Base-by-base conservation (phyloP, 805 yeast species). In the Lachancea fermentati region DNA sequence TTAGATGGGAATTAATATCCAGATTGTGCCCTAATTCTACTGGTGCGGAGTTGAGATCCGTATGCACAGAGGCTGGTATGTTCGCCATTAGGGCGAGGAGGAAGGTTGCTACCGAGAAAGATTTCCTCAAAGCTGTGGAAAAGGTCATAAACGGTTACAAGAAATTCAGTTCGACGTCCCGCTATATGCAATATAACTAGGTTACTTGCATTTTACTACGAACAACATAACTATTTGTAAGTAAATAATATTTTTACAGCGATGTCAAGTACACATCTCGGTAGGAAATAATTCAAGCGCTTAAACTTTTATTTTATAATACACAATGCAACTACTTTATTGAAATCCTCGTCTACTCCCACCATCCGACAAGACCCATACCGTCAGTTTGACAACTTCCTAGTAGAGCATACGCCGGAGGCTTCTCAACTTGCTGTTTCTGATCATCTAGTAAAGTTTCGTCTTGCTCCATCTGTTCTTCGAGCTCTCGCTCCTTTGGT, bases 61-160 rank as follows among this genome's bases (percentile, higher is more conserved):
- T 93, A 13, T 93, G 98, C 66, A 93, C 98, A 1, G 99, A 93
- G 66, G 98, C 98, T 3, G 99, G 99, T 56, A 93, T 93, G 98
- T 93, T 89, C 72, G 98, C 99, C 33, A 93, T 93, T 41, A 79
- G 99, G 57, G 96, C 97, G 14, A 80, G 99, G 67, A 78, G 98
- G 70, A 93, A 93, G 71, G 96, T 93, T 32, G 97, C 98, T 29
- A 83, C 95, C 19, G 99, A 93, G 64, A 93, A 93, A 73, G 99
- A 93, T 65, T 93, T 93, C 74, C 71, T 93, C 56, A 88, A 91
- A 53, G 96, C 98, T 25, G 99, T 93, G 34, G 98, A 93, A 57
- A 93, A 93, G 73, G 99, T 93, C 45, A 93, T 93, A 59, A 93
- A 91, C 75, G 97, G 98, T 56, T 91, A 93, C 71, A 80, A 89